phyloP scores from a whole-genome alignment of 495 filamentous ascomycete genomes.

The Neurospora sp. region DNA sequence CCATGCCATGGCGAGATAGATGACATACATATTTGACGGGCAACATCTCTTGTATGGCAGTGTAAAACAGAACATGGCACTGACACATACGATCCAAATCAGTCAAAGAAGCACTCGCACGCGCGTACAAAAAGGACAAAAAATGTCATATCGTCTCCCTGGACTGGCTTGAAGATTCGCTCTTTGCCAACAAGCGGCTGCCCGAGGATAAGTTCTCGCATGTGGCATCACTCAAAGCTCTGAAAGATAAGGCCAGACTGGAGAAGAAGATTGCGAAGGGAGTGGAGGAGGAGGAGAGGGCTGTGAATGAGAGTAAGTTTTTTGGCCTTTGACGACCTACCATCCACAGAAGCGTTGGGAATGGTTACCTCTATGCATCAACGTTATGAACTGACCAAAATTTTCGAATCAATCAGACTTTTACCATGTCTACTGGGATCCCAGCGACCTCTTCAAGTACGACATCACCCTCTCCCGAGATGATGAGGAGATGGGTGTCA shows the following conservation, averaged over 20 bases:
- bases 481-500: slow-evolving; percentile 7
- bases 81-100: too few species aligned
- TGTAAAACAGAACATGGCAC: neutral
- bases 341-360: too few species aligned
- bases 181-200: slow-evolving; percentile 4
- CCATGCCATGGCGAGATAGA: neutral
- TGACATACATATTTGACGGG: neutral
- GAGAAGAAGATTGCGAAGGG: slow-evolving; percentile 23
- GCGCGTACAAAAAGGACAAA: neutral
- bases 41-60: neutral
- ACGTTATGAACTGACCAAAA: too few species aligned
- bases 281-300: slow-evolving; percentile 32
- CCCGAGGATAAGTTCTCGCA: slow-evolving; percentile 16
- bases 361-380: too few species aligned
- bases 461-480: too few species aligned
- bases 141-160: slow-evolving; percentile 19
- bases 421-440: too few species aligned
- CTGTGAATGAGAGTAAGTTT: slow-evolving; percentile 25
- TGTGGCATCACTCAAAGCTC: slow-evolving; percentile 4
- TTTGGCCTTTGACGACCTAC: neutral
- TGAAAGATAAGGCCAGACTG: slow-evolving; percentile 31
- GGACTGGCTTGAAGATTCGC: slow-evolving; percentile 34
- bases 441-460: too few species aligned
- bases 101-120: slow-evolving; percentile 15
- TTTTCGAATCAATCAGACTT: too few species aligned